A percentile compares a stretch with the other conserved stretches of the same genome.
Evolutionary conservation across 129 eudicot genomes (phyloP).

Genomic region (Arctium minus): DNA sequence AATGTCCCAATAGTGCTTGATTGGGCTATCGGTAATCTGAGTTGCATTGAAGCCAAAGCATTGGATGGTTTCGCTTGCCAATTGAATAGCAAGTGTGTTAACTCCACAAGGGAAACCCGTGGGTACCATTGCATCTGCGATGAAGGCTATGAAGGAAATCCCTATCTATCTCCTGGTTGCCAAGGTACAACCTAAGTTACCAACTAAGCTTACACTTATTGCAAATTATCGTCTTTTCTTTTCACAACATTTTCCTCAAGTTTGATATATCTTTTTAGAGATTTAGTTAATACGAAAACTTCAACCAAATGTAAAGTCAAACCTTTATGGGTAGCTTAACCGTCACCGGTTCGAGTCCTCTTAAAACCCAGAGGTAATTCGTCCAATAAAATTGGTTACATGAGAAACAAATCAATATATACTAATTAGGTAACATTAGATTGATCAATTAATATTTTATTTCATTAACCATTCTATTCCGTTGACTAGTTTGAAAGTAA

Average conservation of each 20-base stretch:
- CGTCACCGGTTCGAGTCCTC: too few species aligned
- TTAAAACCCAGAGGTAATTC: too few species aligned
- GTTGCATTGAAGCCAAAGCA: conserved; percentile 3
- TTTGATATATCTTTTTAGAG: too few species aligned
- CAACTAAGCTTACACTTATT: not conserved
- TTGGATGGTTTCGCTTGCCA: conserved; percentile 4
- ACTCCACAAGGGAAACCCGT: conserved; percentile 11
- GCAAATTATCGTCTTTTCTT: not conserved
- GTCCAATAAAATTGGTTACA: too few species aligned
- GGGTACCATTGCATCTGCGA: conserved; percentile 32
- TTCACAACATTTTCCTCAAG: not conserved
- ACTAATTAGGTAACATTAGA: too few species aligned
- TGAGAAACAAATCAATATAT: too few species aligned
- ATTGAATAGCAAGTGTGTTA: conserved; percentile 27
- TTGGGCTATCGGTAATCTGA: conserved; percentile 27
- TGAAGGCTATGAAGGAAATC: conserved; percentile 32
- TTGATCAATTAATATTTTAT: too few species aligned
- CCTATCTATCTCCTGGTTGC: conserved; percentile 34
- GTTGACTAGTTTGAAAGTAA: too few species aligned
- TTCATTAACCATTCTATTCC: too few species aligned
- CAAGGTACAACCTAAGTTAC: conserved; percentile 5
- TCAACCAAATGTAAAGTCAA: too few species aligned
- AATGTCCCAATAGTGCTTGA: conserved; percentile 33
- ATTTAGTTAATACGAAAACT: too few species aligned
- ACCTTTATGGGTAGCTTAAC: too few species aligned